Conservation (phyloP, 106 monocot species). For the Dendrobium officinale region DNA sequence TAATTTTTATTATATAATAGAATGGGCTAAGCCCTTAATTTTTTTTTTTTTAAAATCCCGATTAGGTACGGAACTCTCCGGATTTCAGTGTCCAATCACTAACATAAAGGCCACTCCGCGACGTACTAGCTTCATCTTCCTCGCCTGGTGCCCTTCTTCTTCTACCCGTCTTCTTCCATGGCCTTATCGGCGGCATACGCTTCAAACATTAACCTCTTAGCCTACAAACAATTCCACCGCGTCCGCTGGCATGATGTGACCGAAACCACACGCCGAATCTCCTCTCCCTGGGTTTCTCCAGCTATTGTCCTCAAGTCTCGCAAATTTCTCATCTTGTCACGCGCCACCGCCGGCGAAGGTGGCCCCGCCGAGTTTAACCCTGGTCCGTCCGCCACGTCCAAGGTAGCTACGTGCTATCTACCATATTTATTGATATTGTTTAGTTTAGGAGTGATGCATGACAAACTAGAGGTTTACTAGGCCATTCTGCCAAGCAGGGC, state of each 20-base stretch:
- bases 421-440: not conserved
- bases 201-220: not conserved
- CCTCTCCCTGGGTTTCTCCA: not conserved
- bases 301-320: not conserved
- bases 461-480: not conserved
- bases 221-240: not conserved
- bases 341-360: not conserved
- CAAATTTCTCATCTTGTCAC: not conserved
- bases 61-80: too few relatives aligned
- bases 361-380: slow-evolving; percentile 1
- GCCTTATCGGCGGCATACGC: not conserved
- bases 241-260: not conserved
- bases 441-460: not conserved
- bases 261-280: not conserved
- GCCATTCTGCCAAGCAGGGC: not conserved
- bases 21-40: too few relatives aligned
- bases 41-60: too few relatives aligned
- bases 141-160: not conserved
- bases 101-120: too few relatives aligned
- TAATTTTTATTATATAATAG: too few relatives aligned
- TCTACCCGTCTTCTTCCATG: not conserved
- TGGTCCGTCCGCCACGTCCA: not conserved
- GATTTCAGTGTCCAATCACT: too few relatives aligned
- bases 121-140: not conserved
- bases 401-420: not conserved